These are phyloP conservation scores for Talaromyces sp. DNA, from an alignment of 2,329 filamentous ascomycete species.

Conservation along the genomic window DNA sequence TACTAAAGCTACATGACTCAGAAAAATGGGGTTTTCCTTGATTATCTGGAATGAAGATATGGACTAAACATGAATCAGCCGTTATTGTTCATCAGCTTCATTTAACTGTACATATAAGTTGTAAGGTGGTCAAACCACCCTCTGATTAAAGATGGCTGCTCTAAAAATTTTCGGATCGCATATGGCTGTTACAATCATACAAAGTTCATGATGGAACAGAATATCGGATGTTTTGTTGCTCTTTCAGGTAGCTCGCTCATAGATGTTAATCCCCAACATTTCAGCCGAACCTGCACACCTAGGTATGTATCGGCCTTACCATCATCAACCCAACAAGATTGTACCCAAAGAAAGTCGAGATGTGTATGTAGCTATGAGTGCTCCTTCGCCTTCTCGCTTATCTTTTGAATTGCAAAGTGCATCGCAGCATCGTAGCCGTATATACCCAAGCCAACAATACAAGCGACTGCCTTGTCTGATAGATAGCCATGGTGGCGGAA, in stretches of 20 bases:
- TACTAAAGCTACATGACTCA: not conserved
- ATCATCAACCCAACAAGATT: not conserved
- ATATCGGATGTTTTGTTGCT: not conserved
- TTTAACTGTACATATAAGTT: not conserved
- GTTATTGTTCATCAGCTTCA: not conserved
- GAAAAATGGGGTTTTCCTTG: not conserved
- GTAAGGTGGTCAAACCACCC: too few relatives aligned
- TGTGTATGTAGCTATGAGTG: not conserved
- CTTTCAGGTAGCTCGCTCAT: not conserved
- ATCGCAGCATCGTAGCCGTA: conserved; percentile 61
- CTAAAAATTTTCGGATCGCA: not conserved
- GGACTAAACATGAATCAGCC: not conserved
- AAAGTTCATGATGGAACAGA: not conserved
- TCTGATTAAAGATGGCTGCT: not conserved
- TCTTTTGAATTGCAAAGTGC: conserved; percentile 33
- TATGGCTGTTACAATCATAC: not conserved
- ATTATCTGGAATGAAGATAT: not conserved
- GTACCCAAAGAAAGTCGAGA: not conserved
- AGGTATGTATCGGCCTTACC: not conserved
- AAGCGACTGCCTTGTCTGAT: conserved; percentile 70
- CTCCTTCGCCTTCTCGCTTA: not conserved
- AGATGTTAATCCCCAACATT: not conserved
- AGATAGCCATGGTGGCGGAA: conserved; percentile 69
- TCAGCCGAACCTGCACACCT: not conserved
- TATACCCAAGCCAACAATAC: conserved; percentile 66